Base-by-base conservation (phyloP, 2,329 filamentous ascomycete species). In the Metarhizium rileyi region DNA sequence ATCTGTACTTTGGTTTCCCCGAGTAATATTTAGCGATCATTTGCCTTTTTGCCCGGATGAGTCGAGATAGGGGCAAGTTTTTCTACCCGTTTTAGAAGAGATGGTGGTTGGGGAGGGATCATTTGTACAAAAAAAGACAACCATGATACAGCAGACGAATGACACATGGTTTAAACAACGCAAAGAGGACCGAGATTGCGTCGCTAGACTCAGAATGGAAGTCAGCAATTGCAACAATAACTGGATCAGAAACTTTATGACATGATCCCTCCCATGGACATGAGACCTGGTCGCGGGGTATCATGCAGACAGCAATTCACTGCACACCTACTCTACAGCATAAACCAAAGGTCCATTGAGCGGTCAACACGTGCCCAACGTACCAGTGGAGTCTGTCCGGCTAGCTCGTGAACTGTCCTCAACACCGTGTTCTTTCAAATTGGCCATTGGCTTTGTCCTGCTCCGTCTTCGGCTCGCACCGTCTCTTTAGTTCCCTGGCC, bases 381-480 rank as follows among this genome's bases (percentile, higher is more conserved):
- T 54, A 49, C 35, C 35, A 41, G 58, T 59, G 58, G 57, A 56
- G 51, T 41, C 27, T 28, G 28, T 30, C 7, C 7, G 42, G n/a
- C 36, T 33, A 48, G 45, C 20, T 25, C 41, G 27, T 7, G 23
- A 49, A 38, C 12, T 20, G 28, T 43, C 41, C 38, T 45, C 23
- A 38, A 38, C 45, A 27, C 47, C 38, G 16, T 49, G 47, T 10
- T n/a, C 36, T 14, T 35, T 46, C 26, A 23, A 50, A 20, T 18
- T 46, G 46, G 38, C 28, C 26, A 41, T 51, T 30, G 23, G 25
- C 43, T 51, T 35, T 46, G 38, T 43, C 6, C 12, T 49, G 30
- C 38, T 47, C 61, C 64, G 61, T 60, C 60, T 57, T 64, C 64
- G 64, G 64, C 61, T 66, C 64, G 64, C 64, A 63, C 62, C 64